A percentile compares a stretch with the other conserved stretches of the same genome.
These are phyloP conservation scores for Solanum lycopersicoides DNA, from an alignment of 257 asterid species.

Conservation along the genomic window DNA sequence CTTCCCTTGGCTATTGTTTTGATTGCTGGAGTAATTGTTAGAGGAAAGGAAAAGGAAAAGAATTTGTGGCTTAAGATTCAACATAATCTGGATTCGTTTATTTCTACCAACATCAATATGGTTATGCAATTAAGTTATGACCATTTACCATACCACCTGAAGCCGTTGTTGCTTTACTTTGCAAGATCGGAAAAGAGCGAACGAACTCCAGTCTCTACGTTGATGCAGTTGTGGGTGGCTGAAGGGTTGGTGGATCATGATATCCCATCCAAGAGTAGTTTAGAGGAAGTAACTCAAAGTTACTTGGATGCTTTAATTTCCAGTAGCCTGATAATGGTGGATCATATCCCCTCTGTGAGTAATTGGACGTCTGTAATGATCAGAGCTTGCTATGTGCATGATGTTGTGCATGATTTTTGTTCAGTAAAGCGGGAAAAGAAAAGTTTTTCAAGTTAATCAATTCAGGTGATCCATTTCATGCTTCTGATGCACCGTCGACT, in stretches of 20 bases:
- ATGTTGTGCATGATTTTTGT: conserved; percentile 2
- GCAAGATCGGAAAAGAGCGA: not conserved
- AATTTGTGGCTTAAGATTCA: too few relatives aligned
- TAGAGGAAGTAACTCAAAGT: not conserved
- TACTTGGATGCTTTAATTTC: conserved; percentile 9
- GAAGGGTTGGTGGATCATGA: conserved; percentile 19
- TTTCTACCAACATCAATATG: not conserved
- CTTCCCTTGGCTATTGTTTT: not conserved
- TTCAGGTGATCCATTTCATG: not conserved
- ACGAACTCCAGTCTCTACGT: conserved; percentile 2
- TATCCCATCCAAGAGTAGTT: not conserved
- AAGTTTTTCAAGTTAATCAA: not conserved
- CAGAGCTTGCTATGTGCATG: conserved; percentile 5
- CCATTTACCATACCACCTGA: conserved; percentile 15
- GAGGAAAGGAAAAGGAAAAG: not conserved
- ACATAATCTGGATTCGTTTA: not conserved
- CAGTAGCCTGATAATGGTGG: conserved; percentile 4
- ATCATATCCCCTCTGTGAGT: not conserved
- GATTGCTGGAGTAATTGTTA: not conserved
- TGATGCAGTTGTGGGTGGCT: conserved; percentile 15
- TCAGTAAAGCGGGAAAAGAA: conserved; percentile 5
- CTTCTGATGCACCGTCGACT: not conserved
- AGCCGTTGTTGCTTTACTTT: conserved; percentile 26
- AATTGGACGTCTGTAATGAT: too few relatives aligned
- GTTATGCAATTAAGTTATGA: conserved; percentile 15